Conservation (phyloP, 345 rosid genomes). For the Erysimum cheiranthoides region DNA sequence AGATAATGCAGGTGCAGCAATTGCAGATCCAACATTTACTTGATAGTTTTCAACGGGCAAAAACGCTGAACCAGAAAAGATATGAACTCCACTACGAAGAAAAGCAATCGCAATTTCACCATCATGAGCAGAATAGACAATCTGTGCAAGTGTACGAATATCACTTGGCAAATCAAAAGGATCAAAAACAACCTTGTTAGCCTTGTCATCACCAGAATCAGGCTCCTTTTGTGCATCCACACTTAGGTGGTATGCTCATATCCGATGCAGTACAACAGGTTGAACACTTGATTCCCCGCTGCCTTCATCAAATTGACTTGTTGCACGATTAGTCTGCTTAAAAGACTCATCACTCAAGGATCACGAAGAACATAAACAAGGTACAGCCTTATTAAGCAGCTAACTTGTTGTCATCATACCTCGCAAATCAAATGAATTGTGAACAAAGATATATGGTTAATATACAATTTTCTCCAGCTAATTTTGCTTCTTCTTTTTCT, state of each 20-base stretch:
- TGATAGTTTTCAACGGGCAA: conserved; percentile 90
- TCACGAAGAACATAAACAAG: not conserved
- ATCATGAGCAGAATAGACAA: conserved; percentile 98
- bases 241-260: conserved; percentile 86
- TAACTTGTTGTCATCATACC: not conserved
- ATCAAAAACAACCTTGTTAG: conserved; percentile 80
- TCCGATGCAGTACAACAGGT: conserved; percentile 97
- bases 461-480: not conserved
- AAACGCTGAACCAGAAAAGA: conserved; percentile 96
- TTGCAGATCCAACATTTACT: conserved; percentile 93
- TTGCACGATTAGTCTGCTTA: not conserved
- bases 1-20: conserved; percentile 98
- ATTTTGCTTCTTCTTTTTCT: too few species aligned
- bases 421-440: not conserved
- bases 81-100: conserved; percentile 95
- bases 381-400: not conserved
- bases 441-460: not conserved
- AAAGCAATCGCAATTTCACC: conserved; percentile 98
- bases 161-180: conserved; percentile 99
- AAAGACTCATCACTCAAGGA: not conserved
- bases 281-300: conserved; percentile 96
- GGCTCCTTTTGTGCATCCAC: conserved; percentile 59
- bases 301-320: too few species aligned
- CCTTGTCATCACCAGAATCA: conserved; percentile 64
- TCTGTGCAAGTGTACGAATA: conserved; percentile 89